Percentiles rank a stretch among this genome's conserved stretches.
Conservation (phyloP, 495 filamentous ascomycete genomes). For the Penicillium riverlandense region DNA sequence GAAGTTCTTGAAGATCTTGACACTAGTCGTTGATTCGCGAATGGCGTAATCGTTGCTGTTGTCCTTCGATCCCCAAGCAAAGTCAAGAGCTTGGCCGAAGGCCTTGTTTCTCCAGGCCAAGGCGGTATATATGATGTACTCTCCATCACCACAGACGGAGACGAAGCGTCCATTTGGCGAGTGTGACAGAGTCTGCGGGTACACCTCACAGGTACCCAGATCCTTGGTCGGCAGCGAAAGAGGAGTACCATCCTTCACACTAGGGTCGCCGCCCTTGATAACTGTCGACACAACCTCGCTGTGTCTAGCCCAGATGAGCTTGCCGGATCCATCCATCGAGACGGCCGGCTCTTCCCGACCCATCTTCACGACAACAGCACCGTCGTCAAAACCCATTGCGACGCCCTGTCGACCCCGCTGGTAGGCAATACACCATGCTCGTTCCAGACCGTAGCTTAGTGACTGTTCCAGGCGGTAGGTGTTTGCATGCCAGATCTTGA, state of each 20-base stretch:
- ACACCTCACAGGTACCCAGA: slow-evolving; percentile 90
- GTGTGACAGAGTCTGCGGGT: slow-evolving; percentile 88
- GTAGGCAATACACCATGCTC: slow-evolving; percentile 95
- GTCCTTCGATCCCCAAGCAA: slow-evolving; percentile 95
- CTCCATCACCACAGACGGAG: slow-evolving; percentile 92
- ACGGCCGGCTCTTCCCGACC: slow-evolving; percentile 95
- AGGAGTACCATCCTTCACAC: slow-evolving; percentile 79
- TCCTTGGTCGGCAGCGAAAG: slow-evolving; percentile 88
- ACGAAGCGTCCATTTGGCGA: slow-evolving; percentile 98
- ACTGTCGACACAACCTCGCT: slow-evolving; percentile 90
- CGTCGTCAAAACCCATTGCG: slow-evolving; percentile 95
- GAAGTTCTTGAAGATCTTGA: slow-evolving; percentile 97
- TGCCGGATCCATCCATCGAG: slow-evolving; percentile 92
- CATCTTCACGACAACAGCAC: slow-evolving; percentile 95
- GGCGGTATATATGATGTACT: slow-evolving; percentile 98
- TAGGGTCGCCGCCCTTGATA: slow-evolving; percentile 83
- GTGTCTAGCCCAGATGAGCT: slow-evolving; percentile 91
- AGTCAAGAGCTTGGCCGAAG: slow-evolving; percentile 90
- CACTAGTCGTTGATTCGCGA: slow-evolving; percentile 82
- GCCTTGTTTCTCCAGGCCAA: slow-evolving; percentile 97
- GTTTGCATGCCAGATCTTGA: slow-evolving; percentile 98
- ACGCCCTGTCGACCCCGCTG: slow-evolving; percentile 90
- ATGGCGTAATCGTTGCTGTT: slow-evolving; percentile 99
- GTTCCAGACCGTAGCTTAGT: slow-evolving; percentile 87
- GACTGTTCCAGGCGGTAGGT: slow-evolving; percentile 95